These are phyloP conservation scores for Symmetrospora coprosmae DNA, from an alignment of 768 basidiomycete genomes.

Conservation along the genomic window DNA sequence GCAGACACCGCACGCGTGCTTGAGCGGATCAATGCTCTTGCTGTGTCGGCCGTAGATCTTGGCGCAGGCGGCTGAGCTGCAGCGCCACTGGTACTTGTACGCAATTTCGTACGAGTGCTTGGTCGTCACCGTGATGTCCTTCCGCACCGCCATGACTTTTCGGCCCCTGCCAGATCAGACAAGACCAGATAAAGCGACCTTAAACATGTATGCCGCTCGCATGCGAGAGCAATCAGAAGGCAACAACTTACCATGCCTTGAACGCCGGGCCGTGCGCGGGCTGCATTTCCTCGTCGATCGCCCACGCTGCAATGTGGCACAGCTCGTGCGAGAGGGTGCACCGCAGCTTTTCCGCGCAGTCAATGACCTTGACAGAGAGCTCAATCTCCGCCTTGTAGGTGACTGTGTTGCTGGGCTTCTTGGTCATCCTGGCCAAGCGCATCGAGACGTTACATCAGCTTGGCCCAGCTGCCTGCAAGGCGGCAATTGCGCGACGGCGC, in stretches of 20 bases:
- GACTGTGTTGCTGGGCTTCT: conserved; percentile 6
- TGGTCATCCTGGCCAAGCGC: too few species aligned
- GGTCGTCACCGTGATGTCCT: conserved; percentile 34
- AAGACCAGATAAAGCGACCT: neutral
- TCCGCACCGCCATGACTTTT: conserved; percentile 30
- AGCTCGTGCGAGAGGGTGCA: conserved; percentile 42
- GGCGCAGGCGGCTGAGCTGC: conserved; percentile 8
- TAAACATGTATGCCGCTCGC: neutral
- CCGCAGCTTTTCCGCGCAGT: conserved; percentile 38
- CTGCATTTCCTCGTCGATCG: conserved; percentile 37
- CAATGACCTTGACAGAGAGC: conserved; percentile 39
- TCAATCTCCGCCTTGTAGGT: conserved; percentile 33
- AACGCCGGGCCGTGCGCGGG: conserved; percentile 40
- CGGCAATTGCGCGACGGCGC: too few species aligned
- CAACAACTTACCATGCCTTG: conserved; percentile 37
- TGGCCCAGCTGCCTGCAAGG: too few species aligned
- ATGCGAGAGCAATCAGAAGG: neutral
- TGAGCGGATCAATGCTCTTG: conserved; percentile 36
- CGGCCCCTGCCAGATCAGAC: neutral
- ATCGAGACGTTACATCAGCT: too few species aligned
- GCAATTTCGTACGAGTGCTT: conserved; percentile 40
- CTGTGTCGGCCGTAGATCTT: conserved; percentile 19
- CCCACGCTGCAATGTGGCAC: conserved; percentile 41
- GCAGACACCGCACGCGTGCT: conserved; percentile 37
- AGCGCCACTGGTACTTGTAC: conserved; percentile 35